A percentile compares a stretch with the other conserved stretches of the same genome.
phyloP scores from a whole-genome alignment of 768 basidiomycete species.

The Coprinopsis strossmayeri region DNA sequence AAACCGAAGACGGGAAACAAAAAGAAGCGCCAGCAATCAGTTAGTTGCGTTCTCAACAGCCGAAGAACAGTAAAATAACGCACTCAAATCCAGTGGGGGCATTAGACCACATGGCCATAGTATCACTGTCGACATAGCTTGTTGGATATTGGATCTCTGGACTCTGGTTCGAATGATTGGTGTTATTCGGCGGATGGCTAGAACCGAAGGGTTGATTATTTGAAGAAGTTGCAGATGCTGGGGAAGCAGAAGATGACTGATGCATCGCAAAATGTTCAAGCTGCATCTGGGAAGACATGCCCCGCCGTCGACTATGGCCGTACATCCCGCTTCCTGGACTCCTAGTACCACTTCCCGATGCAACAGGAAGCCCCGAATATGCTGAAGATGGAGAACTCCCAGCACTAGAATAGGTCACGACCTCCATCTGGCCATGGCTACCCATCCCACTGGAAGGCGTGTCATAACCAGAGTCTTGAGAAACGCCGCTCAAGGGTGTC shows the following conservation, averaged over 20 bases:
- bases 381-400: not conserved
- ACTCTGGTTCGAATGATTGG: not conserved
- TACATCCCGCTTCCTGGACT: not conserved
- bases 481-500: not conserved
- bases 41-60: too few species aligned
- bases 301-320: not conserved
- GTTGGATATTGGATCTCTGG: constrained; percentile 2
- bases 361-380: not conserved
- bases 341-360: not conserved
- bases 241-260: not conserved
- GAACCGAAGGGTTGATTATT: not conserved
- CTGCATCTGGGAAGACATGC: not conserved
- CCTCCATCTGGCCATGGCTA: not conserved
- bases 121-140: constrained; percentile 36
- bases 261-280: not conserved
- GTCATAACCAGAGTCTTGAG: not conserved
- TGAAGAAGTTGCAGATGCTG: not conserved
- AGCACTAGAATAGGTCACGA: not conserved
- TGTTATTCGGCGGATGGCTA: not conserved
- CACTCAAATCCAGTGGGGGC: constrained; percentile 65
- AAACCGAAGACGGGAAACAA: too few species aligned
- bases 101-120: constrained; percentile 63
- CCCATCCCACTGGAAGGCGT: not conserved
- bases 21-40: too few species aligned
- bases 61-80: constrained; percentile 22